Percentiles rank a stretch among this genome's conserved stretches.
Evolutionary conservation across 2,329 filamentous ascomycete species (phyloP).

Genomic region (Penicillium sclerotiorum): DNA sequence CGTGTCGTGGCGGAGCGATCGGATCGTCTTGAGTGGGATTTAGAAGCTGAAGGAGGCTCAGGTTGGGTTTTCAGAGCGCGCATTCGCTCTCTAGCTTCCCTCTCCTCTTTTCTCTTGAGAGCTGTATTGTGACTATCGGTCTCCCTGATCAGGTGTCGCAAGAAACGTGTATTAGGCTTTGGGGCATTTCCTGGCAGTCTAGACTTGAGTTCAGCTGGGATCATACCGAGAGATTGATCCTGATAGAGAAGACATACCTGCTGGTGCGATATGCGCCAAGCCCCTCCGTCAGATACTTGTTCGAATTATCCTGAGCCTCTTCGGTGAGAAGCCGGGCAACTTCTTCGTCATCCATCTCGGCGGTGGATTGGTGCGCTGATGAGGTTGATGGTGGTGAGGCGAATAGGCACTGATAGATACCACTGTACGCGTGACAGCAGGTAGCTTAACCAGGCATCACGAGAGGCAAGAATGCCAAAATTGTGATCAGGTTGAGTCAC

Average conservation of each 20-base stretch:
- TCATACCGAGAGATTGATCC: neutral
- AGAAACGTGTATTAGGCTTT: slow-evolving; percentile 88
- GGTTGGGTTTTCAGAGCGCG: slow-evolving; percentile 56
- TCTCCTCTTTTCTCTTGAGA: slow-evolving; percentile 78
- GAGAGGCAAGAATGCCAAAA: neutral
- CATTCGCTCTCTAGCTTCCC: slow-evolving; percentile 74
- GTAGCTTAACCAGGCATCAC: neutral
- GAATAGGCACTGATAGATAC: too few relatives aligned
- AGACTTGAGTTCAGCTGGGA: slow-evolving; percentile 2
- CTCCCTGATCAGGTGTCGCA: slow-evolving; percentile 84
- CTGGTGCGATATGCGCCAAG: slow-evolving; percentile 66
- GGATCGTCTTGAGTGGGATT: slow-evolving; percentile 42
- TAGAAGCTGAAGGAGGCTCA: slow-evolving; percentile 19
- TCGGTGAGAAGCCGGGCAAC: slow-evolving; percentile 77
- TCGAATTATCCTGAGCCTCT: slow-evolving; percentile 73
- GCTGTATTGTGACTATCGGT: slow-evolving; percentile 88
- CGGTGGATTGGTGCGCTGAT: neutral
- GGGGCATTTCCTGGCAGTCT: slow-evolving; percentile 69
- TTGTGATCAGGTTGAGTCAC: neutral
- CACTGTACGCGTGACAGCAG: too few relatives aligned
- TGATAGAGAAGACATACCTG: slow-evolving; percentile 45
- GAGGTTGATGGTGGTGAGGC: neutral
- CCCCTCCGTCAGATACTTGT: slow-evolving; percentile 74
- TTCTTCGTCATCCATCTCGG: slow-evolving; percentile 55
- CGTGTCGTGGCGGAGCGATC: slow-evolving; percentile 21